Conservation (phyloP, 2,329 filamentous ascomycete species). For the Xylaria sp. region DNA sequence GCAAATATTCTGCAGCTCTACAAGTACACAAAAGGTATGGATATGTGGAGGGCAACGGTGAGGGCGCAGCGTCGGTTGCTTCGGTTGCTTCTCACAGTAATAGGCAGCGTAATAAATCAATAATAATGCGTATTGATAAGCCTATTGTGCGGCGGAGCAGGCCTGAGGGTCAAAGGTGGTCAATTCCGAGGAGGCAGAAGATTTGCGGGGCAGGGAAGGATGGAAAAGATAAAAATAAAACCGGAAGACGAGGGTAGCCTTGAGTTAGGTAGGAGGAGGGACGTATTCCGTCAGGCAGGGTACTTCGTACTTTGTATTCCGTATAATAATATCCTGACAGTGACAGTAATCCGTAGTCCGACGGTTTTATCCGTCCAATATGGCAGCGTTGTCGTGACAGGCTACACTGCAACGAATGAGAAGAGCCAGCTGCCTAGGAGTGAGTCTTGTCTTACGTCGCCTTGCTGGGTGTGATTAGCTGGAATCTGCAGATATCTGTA, state of each 20-base stretch:
- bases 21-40: too few species aligned
- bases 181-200: not conserved
- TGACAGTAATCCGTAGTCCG: not conserved
- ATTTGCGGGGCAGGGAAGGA: not conserved
- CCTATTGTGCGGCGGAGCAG: slow-evolving; percentile 14
- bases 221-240: not conserved
- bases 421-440: not conserved
- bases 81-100: slow-evolving; percentile 7
- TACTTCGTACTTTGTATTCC: not conserved
- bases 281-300: too few species aligned
- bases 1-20: too few species aligned
- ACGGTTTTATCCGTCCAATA: not conserved
- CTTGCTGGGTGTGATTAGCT: not conserved
- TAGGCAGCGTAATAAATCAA: not conserved
- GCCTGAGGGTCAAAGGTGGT: not conserved
- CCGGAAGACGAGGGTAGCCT: not conserved
- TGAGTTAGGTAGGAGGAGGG: not conserved
- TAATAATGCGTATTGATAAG: slow-evolving; percentile 6
- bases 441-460: not conserved
- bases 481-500: not conserved
- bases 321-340: too few species aligned
- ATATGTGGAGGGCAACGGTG: too few species aligned
- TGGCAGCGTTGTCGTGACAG: not conserved
- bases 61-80: slow-evolving; percentile 7
- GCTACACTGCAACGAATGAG: slow-evolving; percentile 1